Percentiles rank a stretch among this genome's conserved stretches.
phyloP scores from a whole-genome alignment of 345 rosid species.

The Gossypioides kirkii region DNA sequence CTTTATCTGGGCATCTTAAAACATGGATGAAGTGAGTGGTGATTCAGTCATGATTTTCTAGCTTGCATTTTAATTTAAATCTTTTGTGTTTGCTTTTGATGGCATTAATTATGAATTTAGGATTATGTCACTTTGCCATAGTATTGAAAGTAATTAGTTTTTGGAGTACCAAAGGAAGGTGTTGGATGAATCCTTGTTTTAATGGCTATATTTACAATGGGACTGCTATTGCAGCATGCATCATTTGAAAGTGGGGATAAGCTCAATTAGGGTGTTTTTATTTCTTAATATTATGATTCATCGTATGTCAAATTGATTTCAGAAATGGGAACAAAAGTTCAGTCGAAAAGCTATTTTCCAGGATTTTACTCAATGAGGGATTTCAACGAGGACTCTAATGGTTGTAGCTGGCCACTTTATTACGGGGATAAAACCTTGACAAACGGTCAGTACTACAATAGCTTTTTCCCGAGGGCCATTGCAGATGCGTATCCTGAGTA shows the following conservation, averaged over 20 bases:
- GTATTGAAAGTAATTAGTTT: too few species aligned
- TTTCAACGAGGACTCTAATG: slow-evolving; percentile 57
- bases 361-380: slow-evolving; percentile 64
- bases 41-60: slow-evolving; percentile 12
- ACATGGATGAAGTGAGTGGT: background rate
- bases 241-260: too few species aligned
- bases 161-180: too few species aligned
- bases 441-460: slow-evolving; percentile 47
- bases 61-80: background rate
- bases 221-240: too few species aligned
- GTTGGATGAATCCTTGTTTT: too few species aligned
- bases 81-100: slow-evolving; percentile 15
- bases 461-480: slow-evolving; percentile 37
- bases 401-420: slow-evolving; percentile 54
- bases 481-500: slow-evolving; percentile 41
- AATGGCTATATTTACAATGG: too few species aligned
- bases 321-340: slow-evolving; percentile 82
- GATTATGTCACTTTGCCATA: background rate
- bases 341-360: slow-evolving; percentile 62
- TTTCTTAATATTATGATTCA: background rate
- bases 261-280: too few species aligned
- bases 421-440: slow-evolving; percentile 42
- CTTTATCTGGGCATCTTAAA: slow-evolving; percentile 8
- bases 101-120: slow-evolving; percentile 6
- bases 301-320: slow-evolving; percentile 10